Conservation (phyloP, 2,329 filamentous ascomycete species). For the Annulohypoxylon truncatum region DNA sequence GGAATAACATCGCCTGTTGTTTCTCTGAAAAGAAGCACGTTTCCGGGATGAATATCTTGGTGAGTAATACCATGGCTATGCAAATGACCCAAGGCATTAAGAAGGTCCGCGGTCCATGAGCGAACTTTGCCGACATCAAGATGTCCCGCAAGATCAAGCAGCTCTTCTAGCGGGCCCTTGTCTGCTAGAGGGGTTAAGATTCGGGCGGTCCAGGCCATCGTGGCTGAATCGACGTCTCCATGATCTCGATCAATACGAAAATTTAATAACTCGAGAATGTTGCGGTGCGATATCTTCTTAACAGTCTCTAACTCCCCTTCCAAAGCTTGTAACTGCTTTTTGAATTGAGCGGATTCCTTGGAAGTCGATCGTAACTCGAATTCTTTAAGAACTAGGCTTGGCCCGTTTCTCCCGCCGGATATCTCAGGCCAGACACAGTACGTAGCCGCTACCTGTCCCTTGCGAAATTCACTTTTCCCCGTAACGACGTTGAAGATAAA, state of each 20-base stretch:
- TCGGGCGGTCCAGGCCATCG: slow-evolving; percentile 74
- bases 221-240: slow-evolving; percentile 54
- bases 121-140: slow-evolving; percentile 81
- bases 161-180: slow-evolving; percentile 83
- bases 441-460: slow-evolving; percentile 73
- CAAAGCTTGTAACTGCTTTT: slow-evolving; percentile 79
- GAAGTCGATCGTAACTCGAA: slow-evolving; percentile 67
- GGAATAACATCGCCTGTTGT: slow-evolving; percentile 75
- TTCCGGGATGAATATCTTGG: slow-evolving; percentile 82
- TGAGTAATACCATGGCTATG: slow-evolving; percentile 88
- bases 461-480: slow-evolving; percentile 73
- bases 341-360: slow-evolving; percentile 72
- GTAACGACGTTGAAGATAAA: slow-evolving; percentile 77
- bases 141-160: slow-evolving; percentile 81
- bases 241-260: slow-evolving; percentile 77
- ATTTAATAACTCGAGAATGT: slow-evolving; percentile 82
- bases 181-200: slow-evolving; percentile 82
- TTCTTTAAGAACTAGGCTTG: slow-evolving; percentile 80
- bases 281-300: slow-evolving; percentile 79
- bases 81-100: slow-evolving; percentile 88
- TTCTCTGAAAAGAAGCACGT: slow-evolving; percentile 81
- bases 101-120: slow-evolving; percentile 89
- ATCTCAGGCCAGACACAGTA: slow-evolving; percentile 79
- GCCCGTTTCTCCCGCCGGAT: slow-evolving; percentile 63
- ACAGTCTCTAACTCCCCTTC: slow-evolving; percentile 81